Evolutionary conservation across 2,329 filamentous ascomycete genomes (phyloP), one percentile per base, ranked within the genome.

Genomic region (Aspergillus fumigatus): DNA sequence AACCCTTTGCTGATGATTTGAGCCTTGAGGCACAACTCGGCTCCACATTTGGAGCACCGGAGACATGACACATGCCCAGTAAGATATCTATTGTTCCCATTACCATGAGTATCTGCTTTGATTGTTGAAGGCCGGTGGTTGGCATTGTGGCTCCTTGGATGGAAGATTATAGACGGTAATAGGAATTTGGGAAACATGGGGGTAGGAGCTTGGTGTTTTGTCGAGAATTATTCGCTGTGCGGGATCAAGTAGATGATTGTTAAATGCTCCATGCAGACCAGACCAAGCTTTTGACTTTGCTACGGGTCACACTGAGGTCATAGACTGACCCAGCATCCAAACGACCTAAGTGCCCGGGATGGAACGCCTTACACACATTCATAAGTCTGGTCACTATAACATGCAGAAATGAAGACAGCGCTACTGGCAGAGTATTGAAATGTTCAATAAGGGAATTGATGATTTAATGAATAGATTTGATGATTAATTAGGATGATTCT

Each of bases 1-100:
- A 87, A 87, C 53, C 84, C 84, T 73, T 86, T 86, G 73, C 77
- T 81, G 65, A 87, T 82, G 56, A 87, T 85, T 59, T 84, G 82
- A 5, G 78, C 78, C 17, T 81, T 80, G 53, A 82, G 76, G 60
- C 83, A 82, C 49, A 87, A 76, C 65, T 86, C 82, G 10, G 81
- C 74, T 43, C 83, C 79, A 67, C 84, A 87, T 62, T 80, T 79
- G 27, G 79, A 76, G 70, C 84, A 87, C 63, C 79, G 80, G 25
- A 87, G 77, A 67, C 82, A 80, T 2, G 84, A 84, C 50, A 75
- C 71, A 64, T 82, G 75, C 55, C 75, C 76, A 51, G 70, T 59
- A 17, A 82, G 73, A 64, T 75, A 81, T 56, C 67, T 67, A 21
- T 65, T 65, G 23, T 62, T 53, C n/a, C 5, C 23, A 19, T 14